These are phyloP conservation scores for Rubroshorea leprosula DNA, from an alignment of 345 rosid species.

Conservation along the genomic window DNA sequence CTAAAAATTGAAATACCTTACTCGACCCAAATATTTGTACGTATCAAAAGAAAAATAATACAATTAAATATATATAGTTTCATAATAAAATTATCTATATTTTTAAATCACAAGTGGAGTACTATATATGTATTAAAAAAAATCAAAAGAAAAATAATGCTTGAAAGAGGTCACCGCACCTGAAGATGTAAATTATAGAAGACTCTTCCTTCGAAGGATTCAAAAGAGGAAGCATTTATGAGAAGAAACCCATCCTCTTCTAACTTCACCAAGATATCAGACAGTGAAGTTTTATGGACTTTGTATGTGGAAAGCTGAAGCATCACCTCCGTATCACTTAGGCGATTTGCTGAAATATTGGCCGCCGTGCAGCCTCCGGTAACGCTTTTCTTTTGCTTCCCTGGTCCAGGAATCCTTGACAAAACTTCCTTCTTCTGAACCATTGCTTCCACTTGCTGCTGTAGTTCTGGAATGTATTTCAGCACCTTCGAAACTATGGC, in stretches of 20 bases:
- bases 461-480: not conserved
- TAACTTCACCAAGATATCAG: slow-evolving; percentile 37
- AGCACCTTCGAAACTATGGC: not conserved
- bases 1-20: too few species aligned
- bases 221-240: slow-evolving; percentile 47
- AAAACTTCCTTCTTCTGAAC: not conserved
- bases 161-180: slow-evolving; percentile 30
- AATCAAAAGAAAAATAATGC: not conserved
- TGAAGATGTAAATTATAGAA: slow-evolving; percentile 52
- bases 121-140: not conserved
- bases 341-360: slow-evolving; percentile 30
- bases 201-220: slow-evolving; percentile 40
- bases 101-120: too few species aligned
- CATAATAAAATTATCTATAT: too few species aligned
- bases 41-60: too few species aligned
- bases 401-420: slow-evolving; percentile 23
- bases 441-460: not conserved
- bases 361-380: not conserved
- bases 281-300: slow-evolving; percentile 20
- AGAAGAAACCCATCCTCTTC: slow-evolving; percentile 39
- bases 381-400: slow-evolving; percentile 18
- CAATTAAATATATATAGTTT: too few species aligned
- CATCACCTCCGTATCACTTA: slow-evolving; percentile 39
- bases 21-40: too few species aligned
- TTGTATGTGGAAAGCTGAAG: slow-evolving; percentile 35